A percentile compares a stretch with the other conserved stretches of the same genome.
These are phyloP conservation scores for Sanghuangporus weigelae DNA, from an alignment of 1,284 basidiomycete genomes.

Conservation along the genomic window DNA sequence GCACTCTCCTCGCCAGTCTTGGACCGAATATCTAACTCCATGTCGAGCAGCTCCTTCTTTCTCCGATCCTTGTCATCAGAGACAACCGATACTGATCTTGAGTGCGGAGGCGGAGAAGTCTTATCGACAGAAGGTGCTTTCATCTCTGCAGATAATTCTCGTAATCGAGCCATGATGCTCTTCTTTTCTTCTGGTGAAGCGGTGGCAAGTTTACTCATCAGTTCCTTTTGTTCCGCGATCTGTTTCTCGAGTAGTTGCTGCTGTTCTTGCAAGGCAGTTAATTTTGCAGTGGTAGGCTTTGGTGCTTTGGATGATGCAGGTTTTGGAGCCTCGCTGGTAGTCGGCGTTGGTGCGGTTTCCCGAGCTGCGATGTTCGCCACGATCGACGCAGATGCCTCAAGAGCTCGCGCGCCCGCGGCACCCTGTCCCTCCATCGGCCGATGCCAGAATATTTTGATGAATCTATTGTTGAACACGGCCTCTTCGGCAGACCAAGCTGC, in stretches of 20 bases:
- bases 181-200: conserved; percentile 76
- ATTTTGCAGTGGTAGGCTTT: conserved; percentile 27
- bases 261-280: conserved; percentile 58
- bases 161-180: conserved; percentile 69
- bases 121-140: conserved; percentile 33
- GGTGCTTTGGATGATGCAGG: conserved; percentile 25
- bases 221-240: conserved; percentile 85
- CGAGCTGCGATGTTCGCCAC: conserved; percentile 53
- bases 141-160: conserved; percentile 81
- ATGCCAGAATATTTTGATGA: conserved; percentile 95
- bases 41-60: conserved; percentile 64
- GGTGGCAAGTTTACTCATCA: conserved; percentile 68
- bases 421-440: conserved; percentile 86
- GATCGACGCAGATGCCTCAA: conserved; percentile 72
- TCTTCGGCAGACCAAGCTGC: conserved; percentile 90
- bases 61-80: conserved; percentile 42
- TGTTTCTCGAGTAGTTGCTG: conserved; percentile 77
- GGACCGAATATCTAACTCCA: conserved; percentile 66
- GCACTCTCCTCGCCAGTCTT: conserved; percentile 8
- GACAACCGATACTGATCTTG: conserved; percentile 25
- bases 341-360: conserved; percentile 21
- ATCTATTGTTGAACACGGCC: conserved; percentile 89
- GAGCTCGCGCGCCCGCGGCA: conserved; percentile 62
- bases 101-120: conserved; percentile 28
- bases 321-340: conserved; percentile 26